A percentile compares a stretch with the other conserved stretches of the same genome.
Conservation (phyloP, 805 yeast species). For the Candida glaebosa region DNA sequence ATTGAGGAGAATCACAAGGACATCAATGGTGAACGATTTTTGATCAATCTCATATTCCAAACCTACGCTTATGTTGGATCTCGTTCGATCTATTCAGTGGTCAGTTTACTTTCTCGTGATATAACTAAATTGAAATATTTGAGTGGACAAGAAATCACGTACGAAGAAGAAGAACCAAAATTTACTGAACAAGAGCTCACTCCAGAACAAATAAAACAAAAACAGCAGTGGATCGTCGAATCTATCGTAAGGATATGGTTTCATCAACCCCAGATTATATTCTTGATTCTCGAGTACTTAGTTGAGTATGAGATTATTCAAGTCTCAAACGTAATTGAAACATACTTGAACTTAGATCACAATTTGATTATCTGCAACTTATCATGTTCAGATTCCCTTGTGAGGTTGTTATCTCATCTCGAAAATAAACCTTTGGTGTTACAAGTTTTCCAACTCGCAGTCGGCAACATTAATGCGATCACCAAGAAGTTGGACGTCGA, state of each 20-base stretch:
- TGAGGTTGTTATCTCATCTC: conserved; percentile 26
- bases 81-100: conserved; percentile 65
- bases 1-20: conserved; percentile 14
- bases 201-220: conserved; percentile 18
- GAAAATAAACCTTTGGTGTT: conserved; percentile 7
- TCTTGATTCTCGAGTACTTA: conserved; percentile 40
- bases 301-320: conserved; percentile 36
- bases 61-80: conserved; percentile 79
- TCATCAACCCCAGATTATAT: conserved; percentile 44
- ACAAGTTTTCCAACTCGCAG: conserved; percentile 21
- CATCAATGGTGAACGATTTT: conserved; percentile 28
- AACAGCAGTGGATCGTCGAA: conserved; percentile 37
- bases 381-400: conserved; percentile 42
- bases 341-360: conserved; percentile 21
- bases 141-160: conserved; percentile 28
- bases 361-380: conserved; percentile 39
- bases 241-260: conserved; percentile 41
- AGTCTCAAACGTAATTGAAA: conserved; percentile 24
- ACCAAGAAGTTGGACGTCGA: conserved; percentile 12
- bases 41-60: conserved; percentile 63
- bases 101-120: conserved; percentile 38
- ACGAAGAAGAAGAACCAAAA: conserved; percentile 25
- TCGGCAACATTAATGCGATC: conserved; percentile 27
- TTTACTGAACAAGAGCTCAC: conserved; percentile 26
- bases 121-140: conserved; percentile 36